Evolutionary conservation across 345 rosid species (phyloP), one percentile per base, ranked within the genome.

Genomic region (Mercurialis annua): DNA sequence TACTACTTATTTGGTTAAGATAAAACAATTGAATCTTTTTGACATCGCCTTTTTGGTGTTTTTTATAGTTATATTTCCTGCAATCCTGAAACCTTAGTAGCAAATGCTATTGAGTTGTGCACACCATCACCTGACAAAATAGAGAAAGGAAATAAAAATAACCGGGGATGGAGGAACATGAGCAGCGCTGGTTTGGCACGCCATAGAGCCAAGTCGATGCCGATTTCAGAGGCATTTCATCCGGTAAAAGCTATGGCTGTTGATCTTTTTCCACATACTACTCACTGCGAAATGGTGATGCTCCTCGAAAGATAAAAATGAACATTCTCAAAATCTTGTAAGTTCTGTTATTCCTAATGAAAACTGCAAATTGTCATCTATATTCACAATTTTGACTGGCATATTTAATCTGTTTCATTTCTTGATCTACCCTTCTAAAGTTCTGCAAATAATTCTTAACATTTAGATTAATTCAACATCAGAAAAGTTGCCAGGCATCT

Each of bases 171-270:
- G 84, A 87, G 92, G 83, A 86, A 81, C 66, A 76, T 89, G 87
- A 81, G 98, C 64, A 84, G 80, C 36, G 87, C 95, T 0, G 95
- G 90, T 57, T 84, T 87, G 78, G 99, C 99, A 8, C 76, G 99
- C 67, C 92, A 78, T 59, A 84, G 93, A 75, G 84, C 87, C 53
- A 89, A 94, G 82, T 85, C 90, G 3, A 89, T 91, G 99, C 99
- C 97, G 23, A 59, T 76, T 56, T 94, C 98, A 3, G 96, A 88
- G 84, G 90, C 93, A 43, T 94, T 91, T 71, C 83, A 38, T 56
- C 99, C 99, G 10, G 89, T 94, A 11, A 94, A 88, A 75, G 97
- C 98, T 66, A 91, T 85, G 98, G 96, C 92, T n/a, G 92, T 91
- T 14, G 98, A 94, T 77, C 92, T 91, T 59, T 94, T 94, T 71